Conservation (phyloP, 1,284 basidiomycete species). For the Vanrija sp. region DNA sequence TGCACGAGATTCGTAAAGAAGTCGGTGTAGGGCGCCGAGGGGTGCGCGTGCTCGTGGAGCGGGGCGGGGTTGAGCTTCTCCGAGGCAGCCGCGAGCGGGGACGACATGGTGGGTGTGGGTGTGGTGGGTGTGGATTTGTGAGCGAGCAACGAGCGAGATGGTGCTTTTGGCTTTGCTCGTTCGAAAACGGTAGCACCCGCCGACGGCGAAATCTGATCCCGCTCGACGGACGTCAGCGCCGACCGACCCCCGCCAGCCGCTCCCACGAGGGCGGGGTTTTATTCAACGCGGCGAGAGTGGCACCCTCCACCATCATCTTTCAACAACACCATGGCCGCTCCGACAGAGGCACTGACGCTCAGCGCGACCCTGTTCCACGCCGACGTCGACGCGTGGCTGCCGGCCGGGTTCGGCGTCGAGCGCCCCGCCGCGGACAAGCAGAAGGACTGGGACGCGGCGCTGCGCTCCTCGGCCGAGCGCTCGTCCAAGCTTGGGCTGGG, state of each 20-base stretch:
- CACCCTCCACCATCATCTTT: neutral
- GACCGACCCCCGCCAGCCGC: too few relatives aligned
- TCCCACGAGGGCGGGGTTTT: too few relatives aligned
- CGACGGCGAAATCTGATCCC: neutral
- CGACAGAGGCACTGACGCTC: constrained; percentile 29
- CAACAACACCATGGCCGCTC: neutral
- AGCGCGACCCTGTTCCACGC: constrained; percentile 38
- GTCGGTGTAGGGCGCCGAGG: constrained; percentile 38
- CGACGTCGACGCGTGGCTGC: constrained; percentile 39
- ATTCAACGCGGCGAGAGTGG: too few relatives aligned
- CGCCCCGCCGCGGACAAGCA: constrained; percentile 3
- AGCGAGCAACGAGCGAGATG: neutral
- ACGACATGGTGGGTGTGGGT: neutral
- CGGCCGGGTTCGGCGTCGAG: constrained; percentile 28
- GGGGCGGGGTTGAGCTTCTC: constrained; percentile 3
- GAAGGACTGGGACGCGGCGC: constrained; percentile 13
- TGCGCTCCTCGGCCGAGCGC: constrained; percentile 5
- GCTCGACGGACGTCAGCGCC: neutral
- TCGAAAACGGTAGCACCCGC: neutral
- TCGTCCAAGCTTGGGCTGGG: constrained; percentile 34
- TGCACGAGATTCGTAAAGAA: constrained; percentile 37
- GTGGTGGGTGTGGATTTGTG: neutral
- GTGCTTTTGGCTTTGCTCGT: too few relatives aligned
- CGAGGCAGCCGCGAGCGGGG: constrained; percentile 5
- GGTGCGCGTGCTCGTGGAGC: constrained; percentile 17